Base-by-base conservation (phyloP, 805 yeast species). In the Yarrowia yakushimensis region DNA sequence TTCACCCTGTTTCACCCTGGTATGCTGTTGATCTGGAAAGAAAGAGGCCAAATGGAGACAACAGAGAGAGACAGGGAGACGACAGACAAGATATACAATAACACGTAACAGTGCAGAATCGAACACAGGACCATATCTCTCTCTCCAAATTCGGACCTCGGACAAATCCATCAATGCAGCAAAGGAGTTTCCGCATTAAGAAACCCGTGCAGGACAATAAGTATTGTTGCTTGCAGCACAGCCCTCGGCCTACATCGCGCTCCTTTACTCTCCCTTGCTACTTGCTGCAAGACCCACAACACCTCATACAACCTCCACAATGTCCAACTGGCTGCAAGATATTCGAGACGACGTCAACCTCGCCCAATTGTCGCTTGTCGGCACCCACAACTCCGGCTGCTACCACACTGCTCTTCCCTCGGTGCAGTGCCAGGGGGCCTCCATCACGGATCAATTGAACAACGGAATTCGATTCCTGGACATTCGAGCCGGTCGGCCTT, bases 381-480 rank as follows among this genome's bases (percentile, higher is more conserved):
- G 94, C n/a, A 87, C 93, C n/a, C 94, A 88, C 75, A 87, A 88
- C 71, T 80, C 89, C 42, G 90, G 87, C 13, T 93, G 93, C 6
- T 83, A 81, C 67, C 85, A 85, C 70, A 76, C 81, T 8, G 86
- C 92, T 1, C 67, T 86, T 48, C 93, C 93, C 28, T 83, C 90
- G 0, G 92, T 88, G 30, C 86, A 84, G 70, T 88, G 94, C 71
- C 94, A 88, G 72, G 87, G 83, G 17, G 81, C 77, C 8, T 72
- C 83, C 0, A 78, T 88, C 55, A 72, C 79, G 2, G 82, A 81
- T 2, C 94, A 88, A 73, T 80, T 88, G 75, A 73, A 80, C 60
- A 77, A 87, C 67, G 94, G 94, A 13, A 86, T 88, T n/a, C 77
- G 94, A 64, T 88, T 87, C 67, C 76, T 88, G 64, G 94, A 88